Evolutionary conservation across 164 flowering plant genomes (phyloP).

Genomic region (Amborella trichopoda): DNA sequence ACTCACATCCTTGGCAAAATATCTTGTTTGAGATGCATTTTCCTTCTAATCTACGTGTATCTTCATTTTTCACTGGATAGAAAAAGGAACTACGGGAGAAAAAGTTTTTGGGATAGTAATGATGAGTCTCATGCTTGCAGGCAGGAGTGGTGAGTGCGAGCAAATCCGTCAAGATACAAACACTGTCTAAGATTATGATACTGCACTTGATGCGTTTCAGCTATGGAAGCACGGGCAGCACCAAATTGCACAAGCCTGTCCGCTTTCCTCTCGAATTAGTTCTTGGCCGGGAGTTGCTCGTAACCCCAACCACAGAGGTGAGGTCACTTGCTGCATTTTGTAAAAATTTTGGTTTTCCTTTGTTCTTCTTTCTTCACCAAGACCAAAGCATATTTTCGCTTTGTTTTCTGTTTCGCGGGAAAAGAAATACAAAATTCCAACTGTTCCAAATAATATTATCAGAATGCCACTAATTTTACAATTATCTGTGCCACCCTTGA

Average conservation of each 20-base stretch:
- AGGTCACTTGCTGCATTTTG: neutral
- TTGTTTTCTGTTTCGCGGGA: neutral
- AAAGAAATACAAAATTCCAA: too few species aligned
- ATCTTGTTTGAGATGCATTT: too few species aligned
- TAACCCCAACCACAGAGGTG: slow-evolving; percentile 65
- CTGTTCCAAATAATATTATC: too few species aligned
- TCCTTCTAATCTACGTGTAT: too few species aligned
- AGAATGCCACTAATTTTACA: too few species aligned
- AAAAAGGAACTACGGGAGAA: too few species aligned
- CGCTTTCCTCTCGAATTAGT: slow-evolving; percentile 74
- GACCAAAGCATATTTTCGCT: neutral
- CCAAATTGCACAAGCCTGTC: slow-evolving; percentile 75
- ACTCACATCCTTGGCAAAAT: too few species aligned
- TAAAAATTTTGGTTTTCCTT: neutral
- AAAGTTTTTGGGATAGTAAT: too few species aligned
- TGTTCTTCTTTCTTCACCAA: neutral
- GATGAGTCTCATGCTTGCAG: slow-evolving; percentile 9
- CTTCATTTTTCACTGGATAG: too few species aligned
- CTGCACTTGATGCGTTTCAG: slow-evolving; percentile 94
- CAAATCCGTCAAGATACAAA: slow-evolving; percentile 67
- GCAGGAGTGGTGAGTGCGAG: slow-evolving; percentile 60
- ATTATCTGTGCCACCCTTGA: too few species aligned
- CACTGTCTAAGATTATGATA: slow-evolving; percentile 81
- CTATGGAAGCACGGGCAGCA: slow-evolving; percentile 83
- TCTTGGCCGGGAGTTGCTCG: slow-evolving; percentile 66